phyloP scores from a whole-genome alignment of 768 basidiomycete species.

The Asterophora parasitica region DNA sequence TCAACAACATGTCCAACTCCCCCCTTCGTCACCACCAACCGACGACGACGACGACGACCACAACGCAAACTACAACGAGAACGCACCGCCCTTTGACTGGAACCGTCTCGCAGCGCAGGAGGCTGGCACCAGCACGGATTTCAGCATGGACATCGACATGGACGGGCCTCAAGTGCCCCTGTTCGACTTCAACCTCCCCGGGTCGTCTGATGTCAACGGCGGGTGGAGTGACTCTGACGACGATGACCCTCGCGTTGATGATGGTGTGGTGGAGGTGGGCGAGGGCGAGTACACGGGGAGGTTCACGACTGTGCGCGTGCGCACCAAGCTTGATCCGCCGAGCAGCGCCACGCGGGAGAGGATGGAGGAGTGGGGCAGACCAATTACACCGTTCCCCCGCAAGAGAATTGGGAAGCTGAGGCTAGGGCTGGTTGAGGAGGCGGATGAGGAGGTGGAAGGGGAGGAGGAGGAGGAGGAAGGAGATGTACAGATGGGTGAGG shows the following conservation, averaged over 20 bases:
- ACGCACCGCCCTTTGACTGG: slow-evolving; percentile 20
- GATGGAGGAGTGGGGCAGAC: slow-evolving; percentile 61
- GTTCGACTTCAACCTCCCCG: slow-evolving; percentile 27
- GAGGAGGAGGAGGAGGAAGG: slow-evolving; percentile 24
- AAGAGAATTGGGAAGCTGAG: slow-evolving; percentile 17
- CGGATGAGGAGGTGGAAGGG: slow-evolving; percentile 16
- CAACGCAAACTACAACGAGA: no score
- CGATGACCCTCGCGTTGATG: slow-evolving; percentile 16
- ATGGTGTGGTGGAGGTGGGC: slow-evolving; percentile 27
- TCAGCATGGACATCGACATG: slow-evolving; percentile 25
- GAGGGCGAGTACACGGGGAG: slow-evolving; percentile 67
- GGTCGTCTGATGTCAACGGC: slow-evolving; percentile 14
- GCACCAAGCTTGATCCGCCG: slow-evolving; percentile 63
- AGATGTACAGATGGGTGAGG: neutral
- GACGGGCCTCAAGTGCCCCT: slow-evolving; percentile 24
- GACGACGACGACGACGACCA: slow-evolving; percentile 1
- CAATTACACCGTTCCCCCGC: slow-evolving; percentile 62
- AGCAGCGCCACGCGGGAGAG: slow-evolving; percentile 47
- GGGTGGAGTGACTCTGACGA: slow-evolving; percentile 36
- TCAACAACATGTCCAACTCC: slow-evolving; percentile 10
- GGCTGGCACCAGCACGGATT: slow-evolving; percentile 13
- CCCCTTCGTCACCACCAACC: slow-evolving; percentile 16
- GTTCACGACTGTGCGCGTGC: slow-evolving; percentile 51
- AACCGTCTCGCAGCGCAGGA: neutral
- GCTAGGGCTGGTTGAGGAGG: slow-evolving; percentile 19